Base-by-base conservation (phyloP, 2,329 filamentous ascomycete species). In the Malbranchea cinnamomea region DNA sequence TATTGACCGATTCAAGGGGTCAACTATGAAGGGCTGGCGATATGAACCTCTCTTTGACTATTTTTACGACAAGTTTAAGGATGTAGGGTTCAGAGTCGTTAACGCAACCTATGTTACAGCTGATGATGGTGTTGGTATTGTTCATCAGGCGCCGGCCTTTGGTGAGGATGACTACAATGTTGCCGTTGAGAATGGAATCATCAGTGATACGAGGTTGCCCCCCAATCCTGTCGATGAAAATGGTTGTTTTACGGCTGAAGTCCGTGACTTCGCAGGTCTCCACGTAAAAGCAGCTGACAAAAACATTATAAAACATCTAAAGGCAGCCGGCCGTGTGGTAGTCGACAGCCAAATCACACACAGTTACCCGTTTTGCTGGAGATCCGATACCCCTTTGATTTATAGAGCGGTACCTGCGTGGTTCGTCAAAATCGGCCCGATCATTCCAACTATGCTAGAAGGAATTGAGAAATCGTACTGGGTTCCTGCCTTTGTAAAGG, bases 81-180 rank as follows among this genome's bases (percentile, higher is more conserved):
- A 91, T 33, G 55, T 72, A 36, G 83, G 73, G 3, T 94, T 92
- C 66, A 71, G 67, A 43, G 78, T 94, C 4, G 51, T 92, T 39
- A 84, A 80, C 42, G 87, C 79, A 21, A 73, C 67, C 5, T 94
- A 94, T 47, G 85, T 94, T 34, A 89, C 81, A 15, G 74, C 78
- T 17, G 84, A 89, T 36, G 84, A 82, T 46, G 87, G 87, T 73
- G 82, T 83, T 19, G 87, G 87, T 48, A 78, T 95, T 38, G 87
- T 95, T 25, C 87, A 95, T 55, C 84, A 94, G 55, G 71, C 87
- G 4, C 87, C 87, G 2, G 83, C 84, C 1, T 94, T 87, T 49
- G 87, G 87, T 68, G 82, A 94, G 57, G 87, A 94, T 41, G 87
- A 95, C 75, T 94, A 92, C 63, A 77, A 76, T 41, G 73, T 89